A percentile compares a stretch with the other conserved stretches of the same genome.
phyloP scores from a whole-genome alignment of 495 filamentous ascomycete species.

The Neurospora sp. region DNA sequence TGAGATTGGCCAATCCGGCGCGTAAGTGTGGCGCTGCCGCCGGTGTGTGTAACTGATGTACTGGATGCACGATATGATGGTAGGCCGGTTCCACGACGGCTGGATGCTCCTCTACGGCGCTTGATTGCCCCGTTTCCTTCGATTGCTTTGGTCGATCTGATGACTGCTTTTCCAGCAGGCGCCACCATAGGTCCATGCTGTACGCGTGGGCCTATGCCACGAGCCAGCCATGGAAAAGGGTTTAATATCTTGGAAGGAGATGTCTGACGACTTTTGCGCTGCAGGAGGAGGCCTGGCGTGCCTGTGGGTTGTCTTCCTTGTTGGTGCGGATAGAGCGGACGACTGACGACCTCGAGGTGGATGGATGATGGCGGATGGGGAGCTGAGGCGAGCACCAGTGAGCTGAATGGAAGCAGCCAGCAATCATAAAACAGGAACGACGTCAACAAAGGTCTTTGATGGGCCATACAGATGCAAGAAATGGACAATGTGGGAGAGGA shows the following conservation, averaged over 20 bases:
- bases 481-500: neutral
- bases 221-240: neutral
- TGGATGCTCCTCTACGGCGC: neutral
- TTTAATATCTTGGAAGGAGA: neutral
- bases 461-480: neutral
- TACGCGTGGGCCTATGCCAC: neutral
- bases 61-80: neutral
- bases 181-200: neutral
- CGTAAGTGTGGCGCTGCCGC: neutral
- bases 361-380: neutral
- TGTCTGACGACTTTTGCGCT: neutral
- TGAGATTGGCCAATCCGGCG: neutral
- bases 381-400: neutral
- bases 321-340: neutral
- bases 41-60: neutral
- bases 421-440: neutral
- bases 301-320: neutral
- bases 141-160: neutral
- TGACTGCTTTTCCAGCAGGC: neutral
- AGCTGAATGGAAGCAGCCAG: neutral
- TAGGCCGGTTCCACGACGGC: neutral
- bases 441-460: neutral
- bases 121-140: neutral
- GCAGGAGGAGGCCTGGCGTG: neutral
- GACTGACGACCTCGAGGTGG: neutral